phyloP scores from a whole-genome alignment of 2,329 filamentous ascomycete species.

The Corynespora cassiicola region DNA sequence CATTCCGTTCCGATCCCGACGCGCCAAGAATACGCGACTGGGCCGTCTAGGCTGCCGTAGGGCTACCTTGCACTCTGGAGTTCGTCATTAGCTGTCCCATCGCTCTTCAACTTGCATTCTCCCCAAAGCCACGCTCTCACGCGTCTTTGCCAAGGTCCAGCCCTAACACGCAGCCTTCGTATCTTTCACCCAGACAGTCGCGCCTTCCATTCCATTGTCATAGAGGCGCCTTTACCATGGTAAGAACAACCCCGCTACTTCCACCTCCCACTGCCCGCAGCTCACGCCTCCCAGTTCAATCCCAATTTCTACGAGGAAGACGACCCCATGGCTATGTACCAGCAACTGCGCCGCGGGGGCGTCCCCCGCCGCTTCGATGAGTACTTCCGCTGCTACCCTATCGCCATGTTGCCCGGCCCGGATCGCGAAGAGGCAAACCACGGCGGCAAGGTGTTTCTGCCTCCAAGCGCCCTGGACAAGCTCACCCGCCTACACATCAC shows the following conservation, averaged over 20 bases:
- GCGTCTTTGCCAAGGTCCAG: no score
- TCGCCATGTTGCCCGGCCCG: slow-evolving; percentile 90
- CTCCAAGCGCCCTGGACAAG: slow-evolving; percentile 95
- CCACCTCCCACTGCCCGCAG: slow-evolving; percentile 21
- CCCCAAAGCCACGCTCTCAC: slow-evolving; percentile 4
- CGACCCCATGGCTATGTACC: slow-evolving; percentile 61
- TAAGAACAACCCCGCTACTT: slow-evolving; percentile 32
- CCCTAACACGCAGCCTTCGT: not conserved
- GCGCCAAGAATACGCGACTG: slow-evolving; percentile 21
- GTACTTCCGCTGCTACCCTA: slow-evolving; percentile 96
- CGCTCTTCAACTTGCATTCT: slow-evolving; percentile 1
- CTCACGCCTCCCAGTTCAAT: slow-evolving; percentile 45
- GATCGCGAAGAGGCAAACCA: slow-evolving; percentile 92
- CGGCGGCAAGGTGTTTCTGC: slow-evolving; percentile 96
- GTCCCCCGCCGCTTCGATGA: slow-evolving; percentile 87
- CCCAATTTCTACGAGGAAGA: slow-evolving; percentile 59
- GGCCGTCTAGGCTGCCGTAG: slow-evolving; percentile 26
- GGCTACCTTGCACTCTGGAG: slow-evolving; percentile 19
- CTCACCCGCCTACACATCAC: slow-evolving; percentile 95
- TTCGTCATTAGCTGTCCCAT: slow-evolving; percentile 21
- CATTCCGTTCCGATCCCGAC: slow-evolving; percentile 8
- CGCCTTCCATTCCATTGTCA: not conserved
- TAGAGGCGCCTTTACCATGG: slow-evolving; percentile 30
- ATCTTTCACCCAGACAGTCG: not conserved
- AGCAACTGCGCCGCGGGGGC: slow-evolving; percentile 59